phyloP scores from a whole-genome alignment of 345 rosid species.

The Schrenkiella parvula region DNA sequence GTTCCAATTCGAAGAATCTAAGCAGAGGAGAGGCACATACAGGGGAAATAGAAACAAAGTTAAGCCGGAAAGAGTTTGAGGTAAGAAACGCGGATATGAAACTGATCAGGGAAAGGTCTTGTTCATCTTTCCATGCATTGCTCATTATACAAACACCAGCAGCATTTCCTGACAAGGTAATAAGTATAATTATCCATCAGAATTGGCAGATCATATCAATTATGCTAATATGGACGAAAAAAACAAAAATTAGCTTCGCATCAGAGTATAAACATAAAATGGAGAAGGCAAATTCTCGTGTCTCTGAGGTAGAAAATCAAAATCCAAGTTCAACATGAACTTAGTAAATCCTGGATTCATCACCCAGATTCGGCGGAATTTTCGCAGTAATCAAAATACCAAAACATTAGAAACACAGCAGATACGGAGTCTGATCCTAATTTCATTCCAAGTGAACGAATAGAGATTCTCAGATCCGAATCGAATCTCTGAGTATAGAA shows the following conservation, averaged over 20 bases:
- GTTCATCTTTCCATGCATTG: constrained; percentile 65
- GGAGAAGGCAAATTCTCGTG: neutral
- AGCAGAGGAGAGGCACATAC: constrained; percentile 32
- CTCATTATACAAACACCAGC: constrained; percentile 89
- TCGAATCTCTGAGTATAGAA: neutral
- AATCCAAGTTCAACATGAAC: neutral
- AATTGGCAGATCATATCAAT: neutral
- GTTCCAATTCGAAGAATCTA: too few relatives aligned
- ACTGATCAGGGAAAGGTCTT: constrained; percentile 55
- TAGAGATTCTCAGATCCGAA: neutral
- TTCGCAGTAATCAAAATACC: neutral
- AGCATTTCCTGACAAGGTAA: constrained; percentile 22
- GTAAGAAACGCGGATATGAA: constrained; percentile 67
- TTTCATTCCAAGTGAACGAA: neutral
- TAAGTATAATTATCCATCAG: neutral
- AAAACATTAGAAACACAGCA: neutral
- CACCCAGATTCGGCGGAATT: neutral
- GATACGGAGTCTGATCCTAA: neutral
- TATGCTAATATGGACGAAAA: neutral
- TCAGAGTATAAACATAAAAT: neutral
- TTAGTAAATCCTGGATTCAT: neutral
- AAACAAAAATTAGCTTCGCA: too few relatives aligned
- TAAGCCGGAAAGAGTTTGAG: constrained; percentile 77
- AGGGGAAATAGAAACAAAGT: constrained; percentile 75
- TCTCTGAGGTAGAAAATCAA: neutral